These are phyloP conservation scores for Albizia julibrissin DNA, from an alignment of 306 rosid genomes.

Conservation along the genomic window DNA sequence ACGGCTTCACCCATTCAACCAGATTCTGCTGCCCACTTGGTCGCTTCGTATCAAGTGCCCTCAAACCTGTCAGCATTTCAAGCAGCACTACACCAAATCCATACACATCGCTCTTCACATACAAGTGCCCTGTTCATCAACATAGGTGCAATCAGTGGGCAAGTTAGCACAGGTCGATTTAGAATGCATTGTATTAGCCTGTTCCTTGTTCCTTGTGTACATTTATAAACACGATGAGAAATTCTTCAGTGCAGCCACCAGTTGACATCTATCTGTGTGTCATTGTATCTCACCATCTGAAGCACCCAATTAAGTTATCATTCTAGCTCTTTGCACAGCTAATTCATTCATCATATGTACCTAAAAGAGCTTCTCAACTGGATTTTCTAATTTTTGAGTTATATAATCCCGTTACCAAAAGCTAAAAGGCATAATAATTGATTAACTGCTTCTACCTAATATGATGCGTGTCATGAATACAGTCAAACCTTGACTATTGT, in stretches of 20 bases:
- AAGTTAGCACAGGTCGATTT: slow-evolving; percentile 11
- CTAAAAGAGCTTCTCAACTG: background rate
- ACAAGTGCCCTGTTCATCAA: slow-evolving; percentile 74
- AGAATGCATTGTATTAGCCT: background rate
- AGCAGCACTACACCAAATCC: slow-evolving; percentile 92
- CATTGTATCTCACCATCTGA: background rate
- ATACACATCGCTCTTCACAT: slow-evolving; percentile 87
- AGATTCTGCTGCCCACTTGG: slow-evolving; percentile 55
- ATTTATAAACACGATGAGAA: background rate
- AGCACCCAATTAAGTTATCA: background rate
- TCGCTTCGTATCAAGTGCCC: slow-evolving; percentile 57
- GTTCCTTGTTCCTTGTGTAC: slow-evolving; percentile 8
- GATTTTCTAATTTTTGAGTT: background rate
- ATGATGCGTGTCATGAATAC: slow-evolving; percentile 11
- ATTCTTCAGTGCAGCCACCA: background rate
- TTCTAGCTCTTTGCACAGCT: background rate
- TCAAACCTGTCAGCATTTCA: slow-evolving; percentile 74
- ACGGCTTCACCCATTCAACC: slow-evolving; percentile 75
- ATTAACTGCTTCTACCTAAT: background rate
- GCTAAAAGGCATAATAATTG: background rate
- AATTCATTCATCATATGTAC: background rate
- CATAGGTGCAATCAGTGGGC: slow-evolving; percentile 2
- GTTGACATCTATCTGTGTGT: background rate
- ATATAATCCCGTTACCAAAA: background rate
- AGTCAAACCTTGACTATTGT: slow-evolving; percentile 11